Evolutionary conservation across 148 eudicot species (phyloP).

Genomic region (Gaultheria prostrata): DNA sequence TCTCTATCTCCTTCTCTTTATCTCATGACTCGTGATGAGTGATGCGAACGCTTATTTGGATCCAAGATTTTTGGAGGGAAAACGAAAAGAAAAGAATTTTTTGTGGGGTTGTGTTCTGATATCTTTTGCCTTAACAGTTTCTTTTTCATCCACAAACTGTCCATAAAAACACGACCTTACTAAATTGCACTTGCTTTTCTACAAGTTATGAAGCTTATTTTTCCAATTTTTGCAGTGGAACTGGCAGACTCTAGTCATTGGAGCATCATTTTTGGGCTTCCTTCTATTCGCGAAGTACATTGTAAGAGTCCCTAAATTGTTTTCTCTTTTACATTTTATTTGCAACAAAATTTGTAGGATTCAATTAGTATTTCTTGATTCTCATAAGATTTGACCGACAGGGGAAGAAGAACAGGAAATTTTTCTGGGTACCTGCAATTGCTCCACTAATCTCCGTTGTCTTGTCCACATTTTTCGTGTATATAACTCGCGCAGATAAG

Average conservation of each 20-base stretch:
- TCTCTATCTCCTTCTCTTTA: not conserved
- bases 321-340: not conserved
- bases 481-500: constrained; percentile 53
- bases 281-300: constrained; percentile 37
- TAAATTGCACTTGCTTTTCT: not conserved
- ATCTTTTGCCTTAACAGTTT: not conserved
- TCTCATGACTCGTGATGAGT: not conserved
- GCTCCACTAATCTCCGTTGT: constrained; percentile 54
- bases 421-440: constrained; percentile 66
- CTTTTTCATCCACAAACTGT: not conserved
- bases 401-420: constrained; percentile 58
- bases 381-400: constrained; percentile 22
- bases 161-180: not conserved
- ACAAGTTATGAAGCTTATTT: not conserved
- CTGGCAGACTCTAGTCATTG: constrained; percentile 42
- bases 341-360: not conserved
- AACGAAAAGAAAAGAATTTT: not conserved
- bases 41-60: not conserved
- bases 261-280: constrained; percentile 32
- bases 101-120: not conserved
- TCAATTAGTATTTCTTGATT: not conserved
- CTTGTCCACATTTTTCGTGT: constrained; percentile 55
- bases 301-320: constrained; percentile 32
- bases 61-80: not conserved
- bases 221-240: constrained; percentile 40